A percentile compares a stretch with the other conserved stretches of the same genome.
These are phyloP conservation scores for Cladorrhinum sp. DNA, from an alignment of 2,329 filamentous ascomycete species.

Conservation along the genomic window DNA sequence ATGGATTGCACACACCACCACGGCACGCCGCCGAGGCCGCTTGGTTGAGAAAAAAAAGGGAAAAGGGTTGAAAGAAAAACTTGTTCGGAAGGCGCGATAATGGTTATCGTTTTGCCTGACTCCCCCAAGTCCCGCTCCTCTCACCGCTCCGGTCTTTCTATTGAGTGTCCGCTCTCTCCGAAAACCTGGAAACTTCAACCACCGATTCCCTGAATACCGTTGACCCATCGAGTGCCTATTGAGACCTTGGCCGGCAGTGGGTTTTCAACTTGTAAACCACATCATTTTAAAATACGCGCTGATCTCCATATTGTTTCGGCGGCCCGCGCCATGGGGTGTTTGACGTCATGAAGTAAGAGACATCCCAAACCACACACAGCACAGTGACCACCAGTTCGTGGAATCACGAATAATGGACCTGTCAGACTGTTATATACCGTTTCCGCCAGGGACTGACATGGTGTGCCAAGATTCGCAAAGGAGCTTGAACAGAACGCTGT, in stretches of 20 bases:
- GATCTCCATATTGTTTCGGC: background rate
- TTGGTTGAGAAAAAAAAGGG: background rate
- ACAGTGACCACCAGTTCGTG: background rate
- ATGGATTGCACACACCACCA: background rate
- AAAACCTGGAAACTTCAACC: conserved; percentile 13
- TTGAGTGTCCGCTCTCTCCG: background rate
- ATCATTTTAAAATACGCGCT: background rate
- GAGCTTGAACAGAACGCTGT: conserved; percentile 86
- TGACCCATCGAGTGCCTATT: background rate
- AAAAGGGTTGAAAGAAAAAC: background rate
- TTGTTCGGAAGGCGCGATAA: background rate
- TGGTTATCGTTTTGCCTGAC: background rate
- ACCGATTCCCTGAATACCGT: background rate
- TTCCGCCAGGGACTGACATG: conserved; percentile 16
- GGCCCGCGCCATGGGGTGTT: conserved; percentile 13
- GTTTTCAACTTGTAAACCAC: background rate
- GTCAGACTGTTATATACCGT: background rate
- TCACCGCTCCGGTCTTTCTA: background rate
- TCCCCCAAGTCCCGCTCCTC: background rate
- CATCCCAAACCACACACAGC: background rate
- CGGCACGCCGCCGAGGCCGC: conserved; percentile 3
- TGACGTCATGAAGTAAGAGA: conserved; percentile 31
- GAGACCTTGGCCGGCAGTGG: background rate
- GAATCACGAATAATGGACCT: background rate
- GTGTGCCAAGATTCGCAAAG: conserved; percentile 61